These are phyloP conservation scores for Saccharum officinarum DNA, from an alignment of 176 grass and related monocot genomes.

Conservation along the genomic window DNA sequence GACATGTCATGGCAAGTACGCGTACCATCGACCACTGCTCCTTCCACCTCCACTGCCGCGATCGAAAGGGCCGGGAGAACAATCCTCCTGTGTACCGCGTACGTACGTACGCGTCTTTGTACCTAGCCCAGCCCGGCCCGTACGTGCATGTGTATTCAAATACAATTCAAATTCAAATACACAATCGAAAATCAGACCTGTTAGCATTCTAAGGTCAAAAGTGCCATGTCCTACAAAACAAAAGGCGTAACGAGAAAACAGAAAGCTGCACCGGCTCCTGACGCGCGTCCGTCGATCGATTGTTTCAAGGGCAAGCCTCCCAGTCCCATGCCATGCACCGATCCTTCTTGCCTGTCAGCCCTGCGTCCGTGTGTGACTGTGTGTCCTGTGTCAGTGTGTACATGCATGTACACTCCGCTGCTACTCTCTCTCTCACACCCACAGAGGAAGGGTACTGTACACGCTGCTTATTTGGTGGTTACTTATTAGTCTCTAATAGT, in stretches of 20 bases:
- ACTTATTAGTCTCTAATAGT: background rate
- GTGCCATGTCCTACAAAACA: too few species aligned
- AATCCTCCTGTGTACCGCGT: conserved; percentile 11
- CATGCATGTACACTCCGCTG: background rate
- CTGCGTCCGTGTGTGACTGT: background rate
- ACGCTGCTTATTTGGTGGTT: background rate
- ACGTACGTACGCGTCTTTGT: background rate
- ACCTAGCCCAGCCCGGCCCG: background rate
- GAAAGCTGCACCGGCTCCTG: background rate
- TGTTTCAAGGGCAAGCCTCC: conserved; percentile 27
- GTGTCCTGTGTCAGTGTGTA: background rate
- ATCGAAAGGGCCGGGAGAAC: background rate
- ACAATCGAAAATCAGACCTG: too few species aligned
- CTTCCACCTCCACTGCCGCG: background rate
- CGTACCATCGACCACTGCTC: background rate
- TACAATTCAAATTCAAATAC: too few species aligned
- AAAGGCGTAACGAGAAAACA: too few species aligned
- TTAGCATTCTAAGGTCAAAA: too few species aligned
- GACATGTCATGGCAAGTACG: conserved; percentile 35
- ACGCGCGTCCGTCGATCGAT: background rate
- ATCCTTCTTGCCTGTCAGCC: background rate
- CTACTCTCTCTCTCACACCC: background rate
- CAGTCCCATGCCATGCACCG: background rate
- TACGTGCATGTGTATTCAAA: background rate
- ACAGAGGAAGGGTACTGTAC: background rate